phyloP scores from a whole-genome alignment of 768 basidiomycete genomes.

The Calocybe cyanea region DNA sequence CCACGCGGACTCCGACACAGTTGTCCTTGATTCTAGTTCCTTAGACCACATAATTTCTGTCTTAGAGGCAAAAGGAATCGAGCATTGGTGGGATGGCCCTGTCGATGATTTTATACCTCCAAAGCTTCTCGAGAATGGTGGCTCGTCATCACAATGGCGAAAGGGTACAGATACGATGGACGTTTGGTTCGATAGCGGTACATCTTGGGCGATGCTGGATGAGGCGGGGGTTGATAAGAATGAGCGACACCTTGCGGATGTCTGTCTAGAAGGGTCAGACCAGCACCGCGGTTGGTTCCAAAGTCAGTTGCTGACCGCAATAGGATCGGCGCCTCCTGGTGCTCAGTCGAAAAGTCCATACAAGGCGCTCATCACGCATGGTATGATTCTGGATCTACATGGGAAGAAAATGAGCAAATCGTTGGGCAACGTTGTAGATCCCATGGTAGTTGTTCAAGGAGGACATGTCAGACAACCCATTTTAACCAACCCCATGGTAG shows the following conservation, averaged over 20 bases:
- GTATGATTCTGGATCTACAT: slow-evolving; percentile 89
- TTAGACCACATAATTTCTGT: slow-evolving; percentile 74
- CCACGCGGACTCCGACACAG: slow-evolving; percentile 54
- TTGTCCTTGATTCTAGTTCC: slow-evolving; percentile 60
- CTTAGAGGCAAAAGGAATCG: slow-evolving; percentile 68
- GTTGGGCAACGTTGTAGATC: slow-evolving; percentile 86
- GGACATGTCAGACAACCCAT: no score
- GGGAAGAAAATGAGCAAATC: slow-evolving; percentile 99
- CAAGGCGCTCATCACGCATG: slow-evolving; percentile 84
- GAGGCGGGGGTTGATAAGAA: slow-evolving; percentile 30
- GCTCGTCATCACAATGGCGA: slow-evolving; percentile 45
- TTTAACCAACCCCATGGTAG: no score
- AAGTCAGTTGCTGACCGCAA: slow-evolving; percentile 81
- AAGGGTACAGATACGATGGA: slow-evolving; percentile 97
- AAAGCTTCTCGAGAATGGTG: slow-evolving; percentile 44
- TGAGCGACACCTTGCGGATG: slow-evolving; percentile 59
- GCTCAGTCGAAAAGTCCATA: slow-evolving; percentile 52
- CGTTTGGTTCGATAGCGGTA: slow-evolving; percentile 98
- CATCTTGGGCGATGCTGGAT: slow-evolving; percentile 82
- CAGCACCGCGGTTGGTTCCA: slow-evolving; percentile 99
- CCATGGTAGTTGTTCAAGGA: slow-evolving; percentile 75
- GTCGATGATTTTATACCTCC: slow-evolving; percentile 78
- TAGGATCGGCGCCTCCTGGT: slow-evolving; percentile 43
- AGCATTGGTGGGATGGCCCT: slow-evolving; percentile 91
- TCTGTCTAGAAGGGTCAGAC: slow-evolving; percentile 93